Evolutionary conservation across 176 grass and related monocot species (phyloP), one percentile per base, ranked within the genome.

Genomic region (Eleusine coracana): DNA sequence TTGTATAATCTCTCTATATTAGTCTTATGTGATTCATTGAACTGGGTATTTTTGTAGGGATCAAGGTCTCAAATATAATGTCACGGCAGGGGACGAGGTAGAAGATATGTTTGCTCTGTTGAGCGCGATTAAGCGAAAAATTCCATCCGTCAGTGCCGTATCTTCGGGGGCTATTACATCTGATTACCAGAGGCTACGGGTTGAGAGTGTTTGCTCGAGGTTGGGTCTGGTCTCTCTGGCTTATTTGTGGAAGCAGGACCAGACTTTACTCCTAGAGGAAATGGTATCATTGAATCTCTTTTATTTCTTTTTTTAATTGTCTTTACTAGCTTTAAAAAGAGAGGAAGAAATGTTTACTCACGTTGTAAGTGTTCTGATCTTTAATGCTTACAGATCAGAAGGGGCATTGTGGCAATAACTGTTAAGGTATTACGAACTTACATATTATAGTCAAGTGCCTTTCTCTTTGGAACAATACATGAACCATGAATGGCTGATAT

Each of bases 231-330:
- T 98, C 60, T 98, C 96, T 0, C 76, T 98, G 10, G 91, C 92
- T 0, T 98, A 88, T 87, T 87, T 98, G 55, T 98, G 96, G 96
- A 98, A 88, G 86, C 96, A 93, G 83, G 90, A 98, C 70, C 96
- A 98, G 80, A 91, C 92, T 81, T 66, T 87, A 37, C 96, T 98
- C 38, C 89, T 98, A 10, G 88, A 91, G 66, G 92, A 98, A 90
- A 98, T 98, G 92, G 96, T 98, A 93, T 56, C 49, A 64, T 46
- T 17, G 11, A 71, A 58, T 44, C 20, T 10, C 2, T 62, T 62
- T 72, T 36, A 12, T 51, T 75, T 45, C 86, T 46, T 29, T 58
- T 60, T 61, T 64, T 64, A 28, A 51, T 81, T 75, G 6, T 62
- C 76, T 88, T 10, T 41, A 55, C 15, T 83, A 51, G 7, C 27